Evolutionary conservation across 148 eudicot genomes (phyloP).

Genomic region (Spergularia marina): DNA sequence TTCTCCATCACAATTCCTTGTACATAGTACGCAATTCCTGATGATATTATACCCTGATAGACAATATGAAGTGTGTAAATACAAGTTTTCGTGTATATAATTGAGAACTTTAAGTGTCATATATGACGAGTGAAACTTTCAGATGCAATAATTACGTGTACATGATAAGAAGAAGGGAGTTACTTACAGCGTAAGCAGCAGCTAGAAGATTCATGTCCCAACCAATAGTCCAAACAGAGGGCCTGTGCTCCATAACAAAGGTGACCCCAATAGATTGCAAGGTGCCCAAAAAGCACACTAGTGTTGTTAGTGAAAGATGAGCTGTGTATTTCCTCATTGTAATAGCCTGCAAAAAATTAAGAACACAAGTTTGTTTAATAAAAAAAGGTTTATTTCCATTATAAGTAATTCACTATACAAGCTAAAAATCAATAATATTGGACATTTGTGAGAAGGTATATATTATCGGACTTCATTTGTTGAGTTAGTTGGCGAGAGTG

Average conservation of each 20-base stretch:
- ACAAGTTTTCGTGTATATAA: too few species aligned
- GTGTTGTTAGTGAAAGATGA: conserved; percentile 61
- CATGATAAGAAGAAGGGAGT: conserved; percentile 1
- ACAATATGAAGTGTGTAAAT: background rate
- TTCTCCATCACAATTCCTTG: conserved; percentile 93
- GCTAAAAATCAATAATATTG: too few species aligned
- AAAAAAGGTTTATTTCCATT: too few species aligned
- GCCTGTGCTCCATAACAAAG: conserved; percentile 71
- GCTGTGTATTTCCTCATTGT: conserved; percentile 65
- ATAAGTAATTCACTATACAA: too few species aligned
- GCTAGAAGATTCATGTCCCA: conserved; percentile 91
- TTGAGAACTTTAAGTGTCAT: too few species aligned
- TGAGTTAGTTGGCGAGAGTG: background rate
- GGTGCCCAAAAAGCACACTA: conserved; percentile 87
- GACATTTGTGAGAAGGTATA: too few species aligned
- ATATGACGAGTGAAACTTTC: too few species aligned
- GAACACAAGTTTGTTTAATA: background rate
- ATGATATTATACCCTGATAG: conserved; percentile 46
- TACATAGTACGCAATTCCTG: conserved; percentile 82
- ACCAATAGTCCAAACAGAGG: conserved; percentile 73
- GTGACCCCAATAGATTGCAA: conserved; percentile 83
- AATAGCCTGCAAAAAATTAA: conserved; percentile 37
- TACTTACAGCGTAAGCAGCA: conserved; percentile 88
- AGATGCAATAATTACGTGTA: background rate
- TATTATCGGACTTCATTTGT: background rate